Evolutionary conservation across 805 yeast genomes (phyloP), one percentile per base, ranked within the genome.

Genomic region (Zygoascus biomembranicola): DNA sequence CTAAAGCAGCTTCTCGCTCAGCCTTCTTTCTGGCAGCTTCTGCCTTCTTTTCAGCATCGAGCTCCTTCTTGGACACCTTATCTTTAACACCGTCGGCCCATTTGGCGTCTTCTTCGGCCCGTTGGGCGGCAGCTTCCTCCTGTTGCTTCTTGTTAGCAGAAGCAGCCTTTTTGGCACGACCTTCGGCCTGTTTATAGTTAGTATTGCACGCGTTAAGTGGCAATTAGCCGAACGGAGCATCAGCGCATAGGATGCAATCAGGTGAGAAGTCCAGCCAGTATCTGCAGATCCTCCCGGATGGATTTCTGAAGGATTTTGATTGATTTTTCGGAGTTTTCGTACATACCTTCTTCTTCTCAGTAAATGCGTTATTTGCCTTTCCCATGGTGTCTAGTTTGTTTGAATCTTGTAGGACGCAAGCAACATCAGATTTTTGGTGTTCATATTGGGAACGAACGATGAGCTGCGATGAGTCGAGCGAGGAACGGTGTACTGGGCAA

Each of bases 21-120:
- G 87, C 85, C 74, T 87, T 87, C 73, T 84, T 85, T 53, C 81
- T 76, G 8, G 84, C 82, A 5, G 87, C 90, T 62, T 85, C 90
- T 50, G 84, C 89, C 63, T 77, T 81, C 70, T 85, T 87, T 53
- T 79, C 81, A 50, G 77, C 80, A 14, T 79, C 84, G 20, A 79
- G 86, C 52, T 79, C 84, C 68, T 82, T 82, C 76, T 87, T 87
- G 28, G 50, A 31, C 72, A 80, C 78, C 67, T 76, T 79, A 64
- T 80, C 81, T 73, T 86, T 86, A 26, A 87, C 62, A 32, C 94
- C 95, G 20, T 82, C 74, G 2, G 77, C 79, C 94, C 94, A 86
- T 57, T 78, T 74, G 14, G 76, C 75, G 31, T 78, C 82, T 61
- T 86, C 90, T 1, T 69, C 77, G 0, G 77, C 78, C 43, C 73